Evolutionary conservation across 176 grass and related monocot species (phyloP).

Genomic region (Musa beccarii): DNA sequence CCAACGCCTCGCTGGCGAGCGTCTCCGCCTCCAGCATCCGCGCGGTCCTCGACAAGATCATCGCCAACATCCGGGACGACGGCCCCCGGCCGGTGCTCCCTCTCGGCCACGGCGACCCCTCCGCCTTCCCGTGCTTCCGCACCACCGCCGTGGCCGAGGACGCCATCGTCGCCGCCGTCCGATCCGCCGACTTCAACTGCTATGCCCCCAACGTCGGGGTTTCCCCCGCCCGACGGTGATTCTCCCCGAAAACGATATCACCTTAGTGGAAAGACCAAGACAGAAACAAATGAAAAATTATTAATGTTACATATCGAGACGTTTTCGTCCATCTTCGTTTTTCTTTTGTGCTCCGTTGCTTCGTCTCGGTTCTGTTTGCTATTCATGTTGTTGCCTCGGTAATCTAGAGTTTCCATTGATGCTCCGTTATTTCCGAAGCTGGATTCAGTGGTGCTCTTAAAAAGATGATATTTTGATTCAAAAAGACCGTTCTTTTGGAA

Average conservation of each 20-base stretch:
- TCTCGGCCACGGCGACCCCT: constrained; percentile 61
- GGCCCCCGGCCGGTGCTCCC: constrained; percentile 30
- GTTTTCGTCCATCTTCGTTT: neutral
- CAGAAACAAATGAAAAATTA: neutral
- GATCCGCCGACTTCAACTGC: constrained; percentile 39
- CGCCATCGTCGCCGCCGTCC: constrained; percentile 51
- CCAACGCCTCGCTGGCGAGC: constrained; percentile 13
- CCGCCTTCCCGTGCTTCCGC: constrained; percentile 53
- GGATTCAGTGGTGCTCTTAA: too few species aligned
- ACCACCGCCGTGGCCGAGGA: constrained; percentile 52
- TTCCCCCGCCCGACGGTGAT: constrained; percentile 45
- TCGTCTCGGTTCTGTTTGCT: neutral
- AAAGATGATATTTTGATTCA: too few species aligned
- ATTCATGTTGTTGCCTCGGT: neutral
- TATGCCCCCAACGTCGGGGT: constrained; percentile 38
- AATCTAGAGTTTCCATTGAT: neutral
- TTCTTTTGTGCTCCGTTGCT: too few species aligned
- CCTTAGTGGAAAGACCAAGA: neutral
- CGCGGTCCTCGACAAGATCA: constrained; percentile 25
- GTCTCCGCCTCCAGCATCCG: constrained; percentile 42
- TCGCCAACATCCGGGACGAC: constrained; percentile 26
- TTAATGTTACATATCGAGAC: neutral
- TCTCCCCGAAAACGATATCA: neutral
- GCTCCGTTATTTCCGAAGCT: too few species aligned
- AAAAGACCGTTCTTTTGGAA: too few species aligned